Conservation (phyloP, 2,329 filamentous ascomycete genomes). For the Fusarium algeriense region DNA sequence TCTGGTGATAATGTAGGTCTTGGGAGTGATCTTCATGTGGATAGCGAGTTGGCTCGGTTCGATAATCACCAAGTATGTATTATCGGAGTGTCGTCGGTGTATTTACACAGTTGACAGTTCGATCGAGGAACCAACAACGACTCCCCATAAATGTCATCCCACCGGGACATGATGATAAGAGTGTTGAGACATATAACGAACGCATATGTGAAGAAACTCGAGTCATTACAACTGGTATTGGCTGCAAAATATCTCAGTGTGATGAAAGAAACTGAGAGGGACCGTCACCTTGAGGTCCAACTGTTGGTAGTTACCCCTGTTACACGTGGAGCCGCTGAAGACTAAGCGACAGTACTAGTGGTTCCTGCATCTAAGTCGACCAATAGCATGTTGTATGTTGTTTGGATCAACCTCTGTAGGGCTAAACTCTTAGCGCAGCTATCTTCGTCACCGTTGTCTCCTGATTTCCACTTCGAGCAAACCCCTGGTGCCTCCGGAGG, state of each 20-base stretch:
- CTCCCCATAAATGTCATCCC: too few species aligned
- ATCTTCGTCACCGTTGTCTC: constrained; percentile 1
- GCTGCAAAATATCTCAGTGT: background rate
- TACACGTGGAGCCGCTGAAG: constrained; percentile 18
- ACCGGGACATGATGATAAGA: background rate
- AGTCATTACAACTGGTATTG: background rate
- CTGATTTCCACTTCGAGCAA: constrained; percentile 20
- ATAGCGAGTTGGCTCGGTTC: background rate
- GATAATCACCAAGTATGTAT: constrained; percentile 1
- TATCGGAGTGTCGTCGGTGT: background rate
- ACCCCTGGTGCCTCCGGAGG: constrained; percentile 16
- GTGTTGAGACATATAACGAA: too few species aligned
- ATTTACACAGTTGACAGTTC: background rate
- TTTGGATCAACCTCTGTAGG: constrained; percentile 19
- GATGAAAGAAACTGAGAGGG: background rate
- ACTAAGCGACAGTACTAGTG: constrained; percentile 27
- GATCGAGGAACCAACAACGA: background rate
- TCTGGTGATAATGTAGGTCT: background rate
- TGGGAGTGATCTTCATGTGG: background rate
- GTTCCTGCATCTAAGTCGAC: constrained; percentile 16
- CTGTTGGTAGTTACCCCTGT: constrained; percentile 23
- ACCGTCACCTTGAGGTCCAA: background rate
- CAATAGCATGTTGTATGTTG: constrained; percentile 20
- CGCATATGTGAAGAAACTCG: background rate
- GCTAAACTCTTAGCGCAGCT: constrained; percentile 21